These are phyloP conservation scores for Albizia julibrissin DNA, from an alignment of 306 rosid genomes.

Conservation along the genomic window DNA sequence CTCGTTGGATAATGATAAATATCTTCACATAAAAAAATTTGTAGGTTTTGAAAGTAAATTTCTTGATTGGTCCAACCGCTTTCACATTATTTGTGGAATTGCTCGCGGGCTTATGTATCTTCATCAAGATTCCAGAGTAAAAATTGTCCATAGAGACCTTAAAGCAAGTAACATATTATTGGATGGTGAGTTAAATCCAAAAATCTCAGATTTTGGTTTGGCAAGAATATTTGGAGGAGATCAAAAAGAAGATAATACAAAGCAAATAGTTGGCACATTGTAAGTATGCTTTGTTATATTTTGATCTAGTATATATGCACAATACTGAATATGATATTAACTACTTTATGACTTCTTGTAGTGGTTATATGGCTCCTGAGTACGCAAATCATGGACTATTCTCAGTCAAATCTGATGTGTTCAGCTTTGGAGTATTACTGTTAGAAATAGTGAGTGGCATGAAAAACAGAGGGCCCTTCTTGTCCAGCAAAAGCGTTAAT, in stretches of 20 bases:
- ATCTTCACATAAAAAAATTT: background rate
- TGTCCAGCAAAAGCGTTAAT: background rate
- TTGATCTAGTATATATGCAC: background rate
- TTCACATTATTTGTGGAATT: background rate
- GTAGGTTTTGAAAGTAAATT: background rate
- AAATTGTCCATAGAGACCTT: background rate
- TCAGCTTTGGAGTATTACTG: conserved; percentile 21
- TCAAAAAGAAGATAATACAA: background rate
- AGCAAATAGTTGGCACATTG: conserved; percentile 14
- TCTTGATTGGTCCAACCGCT: background rate
- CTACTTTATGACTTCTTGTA: background rate
- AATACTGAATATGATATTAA: background rate
- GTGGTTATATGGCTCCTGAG: conserved; percentile 15
- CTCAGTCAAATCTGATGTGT: background rate
- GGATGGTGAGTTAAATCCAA: background rate
- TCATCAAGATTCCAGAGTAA: background rate
- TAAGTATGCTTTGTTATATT: background rate
- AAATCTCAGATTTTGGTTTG: background rate
- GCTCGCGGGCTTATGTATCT: background rate
- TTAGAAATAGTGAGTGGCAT: conserved; percentile 32
- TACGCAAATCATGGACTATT: background rate
- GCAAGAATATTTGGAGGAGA: background rate
- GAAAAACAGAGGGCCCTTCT: background rate
- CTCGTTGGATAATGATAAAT: background rate
- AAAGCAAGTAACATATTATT: background rate